Base-by-base conservation (phyloP, 129 eudicot genomes). In the Sambucus nigra region DNA sequence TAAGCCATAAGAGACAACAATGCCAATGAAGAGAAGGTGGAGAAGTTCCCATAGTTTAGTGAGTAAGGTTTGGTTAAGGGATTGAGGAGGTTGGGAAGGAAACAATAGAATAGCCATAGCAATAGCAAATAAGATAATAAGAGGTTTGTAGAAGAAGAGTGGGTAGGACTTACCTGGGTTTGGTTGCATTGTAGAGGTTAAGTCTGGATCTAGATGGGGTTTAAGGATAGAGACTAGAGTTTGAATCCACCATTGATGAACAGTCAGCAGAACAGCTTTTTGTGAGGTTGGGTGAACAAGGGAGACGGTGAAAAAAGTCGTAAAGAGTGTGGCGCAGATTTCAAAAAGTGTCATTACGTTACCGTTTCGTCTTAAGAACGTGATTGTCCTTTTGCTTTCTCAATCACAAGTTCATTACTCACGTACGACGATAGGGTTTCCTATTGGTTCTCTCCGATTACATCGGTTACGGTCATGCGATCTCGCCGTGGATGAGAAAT, bases 21-120 rank as follows among this genome's bases (percentile, higher is more conserved):
- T 73, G 40, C 97, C 97, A 29, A 89, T 81, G 49, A 81, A 65
- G 41, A 84, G 60, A 47, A 89, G 88, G 67, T 81, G 77, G 28
- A 84, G 23, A 47, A 84, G 81, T 22, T 89, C 97, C 97, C 95
- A 89, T 25, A 74, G 52, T n/a, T 71, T 56, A 10, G 69, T 69
- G 25, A 71, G 35, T 20, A 77, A 42, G 47, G 70, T 73, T 16
- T 78, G 47, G 40, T 52, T 73, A 29, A 81, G 41, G 55, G 76
- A 71, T 0, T 73, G 86, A 23, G 97, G 95, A 15, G 83, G 73
- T 68, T 84, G 80, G 29, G 95, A 78, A 60, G 95, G 93, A 46
- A 89, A 76, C 25, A 75, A 70, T 0, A 75, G 78, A 68, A 84
- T 70, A 28, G 57, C 22, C 24, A 74, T 75, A 56, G n/a, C n/a